Base-by-base conservation (phyloP, 1,284 basidiomycete species). In the Cutaneotrichosporon cavernicola region DNA sequence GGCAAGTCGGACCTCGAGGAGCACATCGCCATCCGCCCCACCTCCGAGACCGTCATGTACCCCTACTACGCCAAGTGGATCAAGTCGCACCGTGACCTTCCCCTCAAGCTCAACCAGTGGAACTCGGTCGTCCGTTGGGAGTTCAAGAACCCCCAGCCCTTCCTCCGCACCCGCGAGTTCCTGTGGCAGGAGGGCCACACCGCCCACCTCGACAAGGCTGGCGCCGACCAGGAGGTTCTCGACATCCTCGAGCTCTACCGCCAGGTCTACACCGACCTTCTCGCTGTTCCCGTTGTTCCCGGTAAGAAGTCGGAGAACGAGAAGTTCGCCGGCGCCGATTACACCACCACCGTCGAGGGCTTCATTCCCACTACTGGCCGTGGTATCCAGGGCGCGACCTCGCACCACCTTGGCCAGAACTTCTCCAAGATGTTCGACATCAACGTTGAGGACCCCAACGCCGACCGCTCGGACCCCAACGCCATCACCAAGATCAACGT, bases 181-280 rank as follows among this genome's bases (percentile, higher is more conserved):
- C 84, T 99, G 40, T 99, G 97, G 96, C 96, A 99, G 83, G 97
- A 99, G 82, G 96, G 96, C 55, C 96, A 99, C 84, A 98, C 97
- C 6, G 97, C 96, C 2, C 89, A 91, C 82, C 84, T 97, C 60
- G 91, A 90, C 71, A 90, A 94, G 80, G 76, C 84, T 14, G 94
- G 97, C 80, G 96, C 96, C 46, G 95, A 92, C 76, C 84, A 83
- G 67, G 97, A 99, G 82, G 96, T 99, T 13, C 87, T 86, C 53
- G 86, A 96, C 68, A 99, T 99, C 73, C 89, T 99, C 72, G 93
- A 97, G 64, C 88, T 98, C 67, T 99, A 99, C 83, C 88, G 91
- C 43, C 89, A 89, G 66, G 90, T 99, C n/a, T 99, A 96, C 83
- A 91, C 95, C 80, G 94, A 99, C 66, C 86, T 99, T 22, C 89